Evolutionary conservation across 2,329 filamentous ascomycete genomes (phyloP), one percentile per base, ranked within the genome.

Genomic region (Apiospora hydei): DNA sequence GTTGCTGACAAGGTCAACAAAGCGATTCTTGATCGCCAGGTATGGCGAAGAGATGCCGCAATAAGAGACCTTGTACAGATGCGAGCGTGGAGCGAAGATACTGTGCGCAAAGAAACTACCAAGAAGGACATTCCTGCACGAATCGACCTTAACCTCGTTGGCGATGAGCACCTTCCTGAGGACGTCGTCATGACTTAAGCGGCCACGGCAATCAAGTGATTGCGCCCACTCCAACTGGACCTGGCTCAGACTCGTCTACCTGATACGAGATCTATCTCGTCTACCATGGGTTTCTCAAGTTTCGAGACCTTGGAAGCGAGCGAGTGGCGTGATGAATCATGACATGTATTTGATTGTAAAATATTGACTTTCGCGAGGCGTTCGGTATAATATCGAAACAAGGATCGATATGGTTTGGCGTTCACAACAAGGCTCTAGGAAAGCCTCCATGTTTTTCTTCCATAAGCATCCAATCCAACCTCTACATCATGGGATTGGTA

Each of bases 1-100:
- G 95, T 98, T n/a, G 96, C 96, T 5, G 91, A 92, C 73, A 89
- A 89, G 76, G 96, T 99, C 70, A 99, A 99, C 80, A 92, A 95
- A 82, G 94, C 95, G 14, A 94, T 99, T 70, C 84, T 98, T 38
- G 86, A 89, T 71, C 91, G 88, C 69, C 92, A 95, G 79, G 92
- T 92, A 30, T 87, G 91, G 76, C 88, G 91, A 74, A 90, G 92
- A 73, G 94, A 98, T 81, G 93, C 95, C 16, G 93, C 94, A 38
- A 94, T 99, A 75, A 89, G 93, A 71, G 90, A 93, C 75, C 86
- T 99, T 3, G 91, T 98, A 53, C 92, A 92, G 78, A 88, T 97
- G 79, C 90, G 96, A 71, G 91, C 92, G 0, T 99, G 96, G 94
- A 92, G 94, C 13, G 96, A 98, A 82, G 85, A 86, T 24, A 87